phyloP scores from a whole-genome alignment of 2,329 filamentous ascomycete genomes.

The Exophiala sp. region DNA sequence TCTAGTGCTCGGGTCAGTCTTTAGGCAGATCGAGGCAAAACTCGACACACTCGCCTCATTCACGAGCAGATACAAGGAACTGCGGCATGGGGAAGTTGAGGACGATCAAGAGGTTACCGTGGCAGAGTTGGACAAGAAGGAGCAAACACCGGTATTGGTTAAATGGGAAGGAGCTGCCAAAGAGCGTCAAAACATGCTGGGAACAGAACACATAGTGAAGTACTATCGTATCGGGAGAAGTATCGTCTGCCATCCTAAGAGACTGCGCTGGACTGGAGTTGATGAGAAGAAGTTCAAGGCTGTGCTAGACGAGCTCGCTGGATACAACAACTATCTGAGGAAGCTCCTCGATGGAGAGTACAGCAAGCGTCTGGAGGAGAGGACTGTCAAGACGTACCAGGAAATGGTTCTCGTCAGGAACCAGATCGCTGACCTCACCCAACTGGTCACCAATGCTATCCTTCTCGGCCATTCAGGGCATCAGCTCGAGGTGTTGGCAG shows the following conservation, averaged over 20 bases:
- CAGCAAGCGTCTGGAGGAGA: constrained; percentile 1
- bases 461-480: background rate
- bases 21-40: background rate
- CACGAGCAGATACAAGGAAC: background rate
- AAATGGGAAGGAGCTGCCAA: background rate
- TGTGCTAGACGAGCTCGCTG: constrained; percentile 2
- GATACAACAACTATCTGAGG: constrained; percentile 6
- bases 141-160: background rate
- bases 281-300: constrained; percentile 5
- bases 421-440: background rate
- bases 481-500: background rate
- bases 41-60: background rate
- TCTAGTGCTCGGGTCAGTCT: background rate
- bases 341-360: constrained; percentile 1
- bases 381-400: constrained; percentile 4
- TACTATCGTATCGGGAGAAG: background rate
- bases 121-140: background rate
- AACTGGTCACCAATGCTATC: background rate
- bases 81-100: background rate
- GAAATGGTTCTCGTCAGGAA: constrained; percentile 8
- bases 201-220: background rate
- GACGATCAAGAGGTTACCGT: background rate
- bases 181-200: background rate
- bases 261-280: constrained; percentile 3
- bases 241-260: constrained; percentile 1